These are phyloP conservation scores for Trypanosoma congolense DNA, from an alignment of 208 protist species.

Conservation along the genomic window DNA sequence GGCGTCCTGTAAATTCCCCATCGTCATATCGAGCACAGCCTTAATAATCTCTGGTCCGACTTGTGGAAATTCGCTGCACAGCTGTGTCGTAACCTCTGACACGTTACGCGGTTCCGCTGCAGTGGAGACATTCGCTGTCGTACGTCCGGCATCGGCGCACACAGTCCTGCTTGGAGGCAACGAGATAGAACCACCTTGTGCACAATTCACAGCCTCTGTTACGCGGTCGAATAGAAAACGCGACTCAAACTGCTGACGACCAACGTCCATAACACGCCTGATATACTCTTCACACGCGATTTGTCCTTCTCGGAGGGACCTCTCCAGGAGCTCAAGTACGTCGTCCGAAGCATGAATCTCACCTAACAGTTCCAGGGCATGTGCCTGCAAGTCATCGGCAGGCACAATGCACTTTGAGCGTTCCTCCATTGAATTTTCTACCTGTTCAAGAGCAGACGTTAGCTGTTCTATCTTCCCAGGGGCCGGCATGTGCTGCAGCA, in stretches of 20 bases:
- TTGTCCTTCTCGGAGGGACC: constrained; percentile 47
- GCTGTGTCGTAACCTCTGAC: constrained; percentile 18
- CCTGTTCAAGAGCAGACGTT: constrained; percentile 30
- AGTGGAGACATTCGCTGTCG: neutral
- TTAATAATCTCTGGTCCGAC: constrained; percentile 42
- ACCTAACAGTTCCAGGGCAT: constrained; percentile 63
- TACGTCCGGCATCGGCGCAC: neutral
- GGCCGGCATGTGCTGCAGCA: constrained; percentile 48
- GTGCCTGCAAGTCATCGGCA: constrained; percentile 43
- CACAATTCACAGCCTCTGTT: constrained; percentile 6
- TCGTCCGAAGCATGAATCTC: constrained; percentile 75
- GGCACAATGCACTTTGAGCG: constrained; percentile 55
- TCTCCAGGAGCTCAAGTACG: constrained; percentile 55
- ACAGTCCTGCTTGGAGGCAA: neutral
- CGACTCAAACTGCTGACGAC: constrained; percentile 68
- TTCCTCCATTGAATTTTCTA: constrained; percentile 46
- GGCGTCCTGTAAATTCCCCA: constrained; percentile 22
- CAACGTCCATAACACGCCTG: constrained; percentile 63
- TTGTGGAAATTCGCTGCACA: constrained; percentile 49
- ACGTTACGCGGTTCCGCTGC: neutral
- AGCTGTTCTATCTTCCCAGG: constrained; percentile 41
- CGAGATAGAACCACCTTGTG: neutral
- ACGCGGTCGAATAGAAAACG: constrained; percentile 59
- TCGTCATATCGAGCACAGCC: constrained; percentile 16
- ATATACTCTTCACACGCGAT: constrained; percentile 80